These are phyloP conservation scores for Aspergillus bombycis DNA, from an alignment of 2,329 filamentous ascomycete genomes.

Conservation along the genomic window DNA sequence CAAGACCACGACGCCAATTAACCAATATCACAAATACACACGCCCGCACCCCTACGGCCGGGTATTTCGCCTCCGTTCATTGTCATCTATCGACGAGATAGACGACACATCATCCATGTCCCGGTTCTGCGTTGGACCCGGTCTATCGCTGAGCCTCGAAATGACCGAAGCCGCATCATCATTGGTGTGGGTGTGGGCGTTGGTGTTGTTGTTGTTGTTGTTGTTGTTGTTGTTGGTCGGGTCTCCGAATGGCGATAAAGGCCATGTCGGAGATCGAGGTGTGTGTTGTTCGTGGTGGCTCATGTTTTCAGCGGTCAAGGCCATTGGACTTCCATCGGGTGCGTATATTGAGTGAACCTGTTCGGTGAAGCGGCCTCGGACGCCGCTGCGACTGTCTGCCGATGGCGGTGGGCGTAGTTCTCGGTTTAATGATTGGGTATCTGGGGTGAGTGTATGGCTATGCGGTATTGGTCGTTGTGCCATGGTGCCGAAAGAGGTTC, in stretches of 20 bases:
- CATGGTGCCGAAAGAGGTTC: not conserved
- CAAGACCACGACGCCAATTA: not conserved
- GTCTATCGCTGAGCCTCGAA: constrained; percentile 23
- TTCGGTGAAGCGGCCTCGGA: constrained; percentile 5
- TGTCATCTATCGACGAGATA: constrained; percentile 33
- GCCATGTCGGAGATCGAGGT: constrained; percentile 8
- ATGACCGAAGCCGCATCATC: constrained; percentile 33
- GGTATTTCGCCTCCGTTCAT: not conserved
- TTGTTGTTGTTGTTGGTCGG: constrained; percentile 7
- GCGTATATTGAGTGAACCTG: not conserved
- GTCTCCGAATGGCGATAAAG: constrained; percentile 29
- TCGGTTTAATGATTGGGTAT: not conserved
- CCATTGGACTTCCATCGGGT: constrained; percentile 1
- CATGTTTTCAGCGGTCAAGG: not conserved
- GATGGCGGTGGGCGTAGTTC: not conserved
- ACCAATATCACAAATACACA: not conserved
- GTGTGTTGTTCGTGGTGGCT: constrained; percentile 3
- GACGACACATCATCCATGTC: constrained; percentile 36
- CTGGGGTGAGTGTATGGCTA: not conserved
- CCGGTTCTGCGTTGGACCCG: constrained; percentile 10
- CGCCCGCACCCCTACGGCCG: not conserved
- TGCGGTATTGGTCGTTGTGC: not conserved
- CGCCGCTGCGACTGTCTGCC: not conserved
- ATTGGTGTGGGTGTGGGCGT: too few species aligned
- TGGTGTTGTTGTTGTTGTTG: not conserved